Percentiles rank a stretch among this genome's conserved stretches.
phyloP scores from a whole-genome alignment of 148 eudicot genomes.

The Rhododendron simsii region DNA sequence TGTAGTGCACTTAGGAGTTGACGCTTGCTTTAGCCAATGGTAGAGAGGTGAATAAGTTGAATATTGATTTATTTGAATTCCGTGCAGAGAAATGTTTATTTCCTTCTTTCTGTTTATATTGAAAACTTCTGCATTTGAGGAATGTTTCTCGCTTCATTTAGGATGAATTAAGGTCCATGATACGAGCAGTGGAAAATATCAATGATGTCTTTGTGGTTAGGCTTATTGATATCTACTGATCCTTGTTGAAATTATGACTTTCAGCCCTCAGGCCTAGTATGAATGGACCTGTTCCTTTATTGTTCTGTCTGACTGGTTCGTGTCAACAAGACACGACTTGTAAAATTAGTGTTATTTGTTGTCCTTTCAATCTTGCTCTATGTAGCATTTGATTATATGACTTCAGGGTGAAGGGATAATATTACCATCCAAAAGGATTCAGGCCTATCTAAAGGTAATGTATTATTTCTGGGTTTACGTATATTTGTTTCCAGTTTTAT shows the following conservation, averaged over 20 bases:
- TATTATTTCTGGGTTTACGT: neutral
- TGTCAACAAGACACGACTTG: neutral
- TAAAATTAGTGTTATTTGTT: neutral
- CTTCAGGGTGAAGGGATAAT: neutral
- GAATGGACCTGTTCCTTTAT: neutral
- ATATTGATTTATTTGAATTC: neutral
- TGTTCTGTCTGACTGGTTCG: neutral
- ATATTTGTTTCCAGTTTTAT: neutral
- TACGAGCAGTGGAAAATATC: neutral
- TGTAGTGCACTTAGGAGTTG: neutral
- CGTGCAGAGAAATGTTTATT: neutral
- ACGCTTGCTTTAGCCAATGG: neutral
- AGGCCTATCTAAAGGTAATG: neutral
- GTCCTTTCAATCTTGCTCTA: neutral
- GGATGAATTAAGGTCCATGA: neutral
- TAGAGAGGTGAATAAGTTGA: neutral
- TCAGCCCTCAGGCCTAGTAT: neutral
- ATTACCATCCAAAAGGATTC: neutral
- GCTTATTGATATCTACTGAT: neutral
- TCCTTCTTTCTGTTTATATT: neutral
- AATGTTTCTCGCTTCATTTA: neutral
- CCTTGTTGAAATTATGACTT: neutral
- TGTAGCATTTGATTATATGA: neutral
- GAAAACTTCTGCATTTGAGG: neutral
- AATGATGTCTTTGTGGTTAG: neutral